Base-by-base conservation (phyloP, 495 filamentous ascomycete genomes). In the Tuber microsphaerosporum region DNA sequence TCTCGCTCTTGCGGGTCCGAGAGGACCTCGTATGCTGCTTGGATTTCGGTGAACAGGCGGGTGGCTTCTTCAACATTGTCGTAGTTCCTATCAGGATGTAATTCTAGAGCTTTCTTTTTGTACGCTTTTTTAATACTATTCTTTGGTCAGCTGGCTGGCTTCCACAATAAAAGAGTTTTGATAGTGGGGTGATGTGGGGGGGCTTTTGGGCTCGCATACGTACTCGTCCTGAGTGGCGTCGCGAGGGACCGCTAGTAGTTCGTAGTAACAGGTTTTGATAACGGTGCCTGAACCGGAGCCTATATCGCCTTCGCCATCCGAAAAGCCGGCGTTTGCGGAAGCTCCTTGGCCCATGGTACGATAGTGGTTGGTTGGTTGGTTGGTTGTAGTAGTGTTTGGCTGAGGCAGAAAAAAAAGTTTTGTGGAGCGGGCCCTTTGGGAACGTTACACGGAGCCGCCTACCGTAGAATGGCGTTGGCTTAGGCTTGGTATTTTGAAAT, bases 51-150 rank as follows among this genome's bases (percentile, higher is more conserved):
- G 83, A 99, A 99, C 31, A 90, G 89, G 75, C 85, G 86, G 0
- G 95, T 99, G 12, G 94, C 89, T 76, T 89, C 89, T 77, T 95
- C 93, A 72, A 89, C 89, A 82, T 97, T 90, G 75, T 91, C 92
- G 84, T 90, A 92, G 84, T 99, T 99, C 77, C 94, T 91, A 83
- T 99, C 95, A 2, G 95, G 95, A 83, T 99, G 95, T 5, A 97
- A 85, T 82, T 97, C 94, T 44, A 99, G 88, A 2, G 95, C 95
- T 83, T 93, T 98, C 75, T 85, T 90, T 76, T 92, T 89, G 83
- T 98, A 99, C 17, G 94, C 94, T 76, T 93, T 96, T 81, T 97
- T 96, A 79, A 99, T 94, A 71, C 94, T 97, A 44, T 6, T 19
- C 4, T 26, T 12, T 7, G 1, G 19, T 42, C 51, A 79, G 74